Conservation (phyloP, 768 basidiomycete genomes). For the Rhodosporidiobolus sp. region DNA sequence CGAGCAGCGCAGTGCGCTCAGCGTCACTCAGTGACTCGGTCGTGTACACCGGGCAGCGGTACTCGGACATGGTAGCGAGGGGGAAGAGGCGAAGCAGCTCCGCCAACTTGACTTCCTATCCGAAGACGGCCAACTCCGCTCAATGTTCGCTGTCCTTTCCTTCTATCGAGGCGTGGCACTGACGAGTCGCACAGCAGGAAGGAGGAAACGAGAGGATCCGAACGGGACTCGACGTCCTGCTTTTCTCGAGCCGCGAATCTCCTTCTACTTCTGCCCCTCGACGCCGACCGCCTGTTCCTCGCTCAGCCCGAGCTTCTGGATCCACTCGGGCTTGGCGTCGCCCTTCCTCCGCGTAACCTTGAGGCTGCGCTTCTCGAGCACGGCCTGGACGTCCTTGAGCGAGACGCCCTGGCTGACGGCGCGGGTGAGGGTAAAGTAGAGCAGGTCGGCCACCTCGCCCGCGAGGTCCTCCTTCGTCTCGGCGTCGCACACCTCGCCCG, state of each 20-base stretch:
- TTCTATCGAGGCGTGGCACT: too few species aligned
- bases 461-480: slow-evolving; percentile 75
- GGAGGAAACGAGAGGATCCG: not conserved
- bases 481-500: slow-evolving; percentile 82
- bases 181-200: too few species aligned
- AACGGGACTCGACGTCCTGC: too few species aligned
- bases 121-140: not conserved
- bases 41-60: slow-evolving; percentile 29
- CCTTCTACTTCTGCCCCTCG: slow-evolving; percentile 24
- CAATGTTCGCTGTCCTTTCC: not conserved
- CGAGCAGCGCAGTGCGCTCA: slow-evolving; percentile 20
- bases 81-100: not conserved
- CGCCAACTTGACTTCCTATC: not conserved
- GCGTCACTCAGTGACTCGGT: slow-evolving; percentile 12
- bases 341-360: slow-evolving; percentile 83
- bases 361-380: slow-evolving; percentile 77
- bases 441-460: slow-evolving; percentile 89
- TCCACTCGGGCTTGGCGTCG: slow-evolving; percentile 77
- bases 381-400: slow-evolving; percentile 75
- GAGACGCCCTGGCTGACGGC: slow-evolving; percentile 79
- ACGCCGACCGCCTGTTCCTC: slow-evolving; percentile 32
- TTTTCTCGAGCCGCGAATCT: not conserved
- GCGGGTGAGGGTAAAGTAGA: slow-evolving; percentile 85
- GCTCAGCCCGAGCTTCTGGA: slow-evolving; percentile 37
- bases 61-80: slow-evolving; percentile 6